Evolutionary conservation across 495 filamentous ascomycete species (phyloP), one percentile per base, ranked within the genome.

Genomic region (Penicillium robsamsonii): DNA sequence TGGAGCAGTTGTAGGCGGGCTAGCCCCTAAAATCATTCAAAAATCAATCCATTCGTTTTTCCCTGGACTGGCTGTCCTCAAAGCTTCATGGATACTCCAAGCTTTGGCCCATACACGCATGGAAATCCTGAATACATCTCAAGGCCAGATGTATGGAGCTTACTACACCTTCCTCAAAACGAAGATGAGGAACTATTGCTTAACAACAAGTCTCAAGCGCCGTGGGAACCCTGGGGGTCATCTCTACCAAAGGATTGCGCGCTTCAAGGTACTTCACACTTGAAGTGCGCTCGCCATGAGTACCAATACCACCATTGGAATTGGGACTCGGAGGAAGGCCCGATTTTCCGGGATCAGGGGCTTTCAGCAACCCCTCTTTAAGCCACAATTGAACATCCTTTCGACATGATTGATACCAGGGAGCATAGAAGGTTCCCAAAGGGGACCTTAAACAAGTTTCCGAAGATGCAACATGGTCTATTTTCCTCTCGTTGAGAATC

Each of bases 61-160:
- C 22, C 58, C 9, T 64, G 64, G 58, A 67, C 55, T 17, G 56
- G 55, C 13, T 54, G 27, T 56, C 48, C 46, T 10, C 61, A 61
- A 40, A 44, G 33, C 17, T 67, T 64, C 25, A 64, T 64, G 55
- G 57, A 67, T 37, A 25, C 50, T 46, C n/a, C 54, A 24, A 60
- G 61, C 5, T 29, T 27, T 8, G 60, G 63, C 9, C 57, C 60
- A 37, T 66, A 63, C 50, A 15, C 18, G 2, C 20, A 3, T 38
- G 42, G 33, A 5, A 20, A 49, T 8, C 9, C 33, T 20, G 46
- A 50, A 29, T 17, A 38, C 5, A 59, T 61, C 5, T 25, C 6
- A 30, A 49, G 58, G 35, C 15, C 42, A 30, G 58, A 61, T 27
- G 46, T 55, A 2, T 64, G 58, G 58, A 47, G 52, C n/a, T 37